phyloP scores from a whole-genome alignment of 345 rosid genomes.

The Camelina neglecta region DNA sequence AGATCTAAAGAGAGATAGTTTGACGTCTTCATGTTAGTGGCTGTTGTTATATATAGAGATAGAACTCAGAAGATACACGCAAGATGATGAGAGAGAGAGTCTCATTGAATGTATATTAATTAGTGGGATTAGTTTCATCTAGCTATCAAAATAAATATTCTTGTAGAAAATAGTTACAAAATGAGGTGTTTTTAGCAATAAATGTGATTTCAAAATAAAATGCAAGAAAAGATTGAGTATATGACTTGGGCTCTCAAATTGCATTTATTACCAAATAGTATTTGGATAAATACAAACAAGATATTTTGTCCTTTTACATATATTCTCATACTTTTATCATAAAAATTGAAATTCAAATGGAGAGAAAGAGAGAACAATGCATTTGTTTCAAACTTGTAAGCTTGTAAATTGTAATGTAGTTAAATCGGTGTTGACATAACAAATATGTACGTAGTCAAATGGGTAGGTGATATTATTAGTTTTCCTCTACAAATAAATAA shows the following conservation, averaged over 20 bases:
- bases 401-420: constrained; percentile 25
- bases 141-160: constrained; percentile 37
- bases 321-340: not conserved
- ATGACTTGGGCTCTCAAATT: constrained; percentile 43
- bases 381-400: not conserved
- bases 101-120: constrained; percentile 28
- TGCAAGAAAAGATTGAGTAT: constrained; percentile 38
- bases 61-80: not conserved
- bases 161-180: not conserved
- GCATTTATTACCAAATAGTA: constrained; percentile 43
- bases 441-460: constrained; percentile 6
- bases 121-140: constrained; percentile 34
- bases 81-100: constrained; percentile 17
- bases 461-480: constrained; percentile 20
- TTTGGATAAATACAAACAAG: constrained; percentile 39
- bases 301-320: constrained; percentile 1
- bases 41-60: constrained; percentile 26
- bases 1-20: constrained; percentile 26
- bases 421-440: constrained; percentile 16
- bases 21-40: constrained; percentile 34
- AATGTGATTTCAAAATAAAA: constrained; percentile 34
- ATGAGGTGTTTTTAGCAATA: constrained; percentile 30
- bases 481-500: not conserved
- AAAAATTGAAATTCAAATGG: constrained; percentile 15
- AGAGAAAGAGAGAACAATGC: constrained; percentile 5